phyloP scores from a whole-genome alignment of 139 green algal species.

The Tetraselmis chui region DNA sequence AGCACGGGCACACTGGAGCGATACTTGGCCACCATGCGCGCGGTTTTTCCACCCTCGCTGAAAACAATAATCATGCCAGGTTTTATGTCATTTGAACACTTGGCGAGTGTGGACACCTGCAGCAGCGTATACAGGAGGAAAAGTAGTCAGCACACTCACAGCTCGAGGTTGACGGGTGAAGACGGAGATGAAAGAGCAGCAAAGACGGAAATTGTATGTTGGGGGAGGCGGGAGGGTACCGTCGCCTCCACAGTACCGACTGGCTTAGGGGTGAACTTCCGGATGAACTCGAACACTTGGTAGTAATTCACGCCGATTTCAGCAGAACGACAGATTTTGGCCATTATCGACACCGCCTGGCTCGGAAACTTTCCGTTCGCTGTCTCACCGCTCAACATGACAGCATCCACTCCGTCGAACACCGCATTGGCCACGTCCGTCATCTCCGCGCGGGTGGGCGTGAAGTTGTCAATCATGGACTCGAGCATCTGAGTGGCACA shows the following conservation, averaged over 20 bases:
- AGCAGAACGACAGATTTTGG: conserved; percentile 37
- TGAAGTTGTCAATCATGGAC: conserved; percentile 19
- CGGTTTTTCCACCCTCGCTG: conserved; percentile 39
- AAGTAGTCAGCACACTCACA: too few species aligned
- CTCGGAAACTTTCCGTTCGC: conserved; percentile 41
- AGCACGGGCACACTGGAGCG: conserved; percentile 47
- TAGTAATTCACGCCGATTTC: conserved; percentile 49
- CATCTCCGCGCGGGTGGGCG: conserved; percentile 17
- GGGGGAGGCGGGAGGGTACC: background rate
- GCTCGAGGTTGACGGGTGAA: too few species aligned
- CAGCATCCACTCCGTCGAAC: conserved; percentile 36
- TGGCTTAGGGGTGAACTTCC: conserved; percentile 55
- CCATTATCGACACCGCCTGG: conserved; percentile 43
- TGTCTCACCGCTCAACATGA: conserved; percentile 56
- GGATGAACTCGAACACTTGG: conserved; percentile 45
- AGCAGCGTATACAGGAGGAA: too few species aligned
- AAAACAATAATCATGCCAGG: conserved; percentile 55
- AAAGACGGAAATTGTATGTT: too few species aligned
- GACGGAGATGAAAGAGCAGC: too few species aligned
- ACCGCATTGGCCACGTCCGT: conserved; percentile 22
- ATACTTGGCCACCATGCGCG: conserved; percentile 59
- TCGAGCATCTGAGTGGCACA: conserved; percentile 27
- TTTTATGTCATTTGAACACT: conserved; percentile 42
- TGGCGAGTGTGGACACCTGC: conserved; percentile 29
- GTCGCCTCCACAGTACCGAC: conserved; percentile 42